Base-by-base conservation (phyloP, 306 rosid genomes). In the Cucumis cinereus region DNA sequence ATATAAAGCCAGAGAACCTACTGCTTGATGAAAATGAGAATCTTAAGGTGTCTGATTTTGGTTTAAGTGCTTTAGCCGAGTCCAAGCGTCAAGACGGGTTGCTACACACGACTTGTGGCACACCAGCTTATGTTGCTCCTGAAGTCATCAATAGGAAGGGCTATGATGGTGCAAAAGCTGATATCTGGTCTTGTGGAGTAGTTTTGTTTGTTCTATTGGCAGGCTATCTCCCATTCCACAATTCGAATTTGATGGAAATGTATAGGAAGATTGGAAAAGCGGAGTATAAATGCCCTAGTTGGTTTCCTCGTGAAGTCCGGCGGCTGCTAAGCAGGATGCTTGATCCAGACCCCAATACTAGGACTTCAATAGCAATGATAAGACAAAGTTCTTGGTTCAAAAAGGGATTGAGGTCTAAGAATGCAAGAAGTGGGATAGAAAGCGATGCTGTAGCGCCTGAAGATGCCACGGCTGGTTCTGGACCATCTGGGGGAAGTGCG, bases 91-190 rank as follows among this genome's bases (percentile, higher is more conserved):
- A 87, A 71, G 96, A 89, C 78, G 89, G 85, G 24, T 59, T 93
- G 33, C 91, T 93, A 24, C 98, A 88, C 74, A 93, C 97, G 6
- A 76, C 93, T 61, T 93, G 98, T 82, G 98, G 98, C 61, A 93
- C 98, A 36, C 98, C 98, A 54, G 98, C 96, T 10, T 93, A 93
- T 80, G 98, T 90, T 58, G 96, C 98, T 71, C 98, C 98, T 1
- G 98, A 93, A 81, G 92, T 93, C 74, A 85, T 93, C 16, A 84
- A 47, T 78, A 86, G 96, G 80, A 88, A 82, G 81, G 98, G 96
- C 68, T 93, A 93, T 67, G 98, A 93, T 60, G 97, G 98, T 56
- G 93, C 82, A 71, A 93, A 89, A 88, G 92, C 98, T 77, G 98
- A 93, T 79, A 83, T 85, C 45, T 93, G 98, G 98, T 93, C 98